A percentile compares a stretch with the other conserved stretches of the same genome.
Evolutionary conservation across 2,329 filamentous ascomycete genomes (phyloP).

Genomic region (Diplodia scrobiculata): DNA sequence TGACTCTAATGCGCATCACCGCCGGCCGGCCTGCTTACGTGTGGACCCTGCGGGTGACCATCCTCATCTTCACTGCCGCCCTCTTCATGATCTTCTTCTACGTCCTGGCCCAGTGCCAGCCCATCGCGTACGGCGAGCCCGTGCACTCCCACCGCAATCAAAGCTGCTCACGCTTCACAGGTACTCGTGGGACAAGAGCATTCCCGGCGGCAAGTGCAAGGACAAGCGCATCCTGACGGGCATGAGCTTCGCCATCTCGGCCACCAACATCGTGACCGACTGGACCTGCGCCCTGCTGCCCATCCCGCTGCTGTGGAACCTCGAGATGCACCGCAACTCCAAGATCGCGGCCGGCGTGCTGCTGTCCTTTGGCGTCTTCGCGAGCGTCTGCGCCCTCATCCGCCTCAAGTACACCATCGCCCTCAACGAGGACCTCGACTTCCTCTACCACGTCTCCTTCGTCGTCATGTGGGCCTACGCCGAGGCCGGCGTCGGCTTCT

Average conservation of each 20-base stretch:
- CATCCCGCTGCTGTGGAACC: constrained; percentile 34
- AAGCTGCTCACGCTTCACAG: neutral
- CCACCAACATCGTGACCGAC: constrained; percentile 43
- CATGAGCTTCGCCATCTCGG: constrained; percentile 29
- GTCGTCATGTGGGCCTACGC: constrained; percentile 44
- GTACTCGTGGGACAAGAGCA: constrained; percentile 16
- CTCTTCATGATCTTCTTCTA: constrained; percentile 40
- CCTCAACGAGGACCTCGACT: constrained; percentile 40
- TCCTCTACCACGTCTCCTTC: constrained; percentile 38
- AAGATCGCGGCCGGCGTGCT: constrained; percentile 34
- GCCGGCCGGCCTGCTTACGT: constrained; percentile 36
- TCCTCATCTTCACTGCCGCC: constrained; percentile 37
- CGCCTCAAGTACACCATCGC: constrained; percentile 42
- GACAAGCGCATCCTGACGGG: constrained; percentile 2
- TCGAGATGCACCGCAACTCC: constrained; percentile 34
- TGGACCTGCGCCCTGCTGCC: constrained; percentile 43
- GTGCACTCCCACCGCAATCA: neutral
- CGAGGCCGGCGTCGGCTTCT: constrained; percentile 41
- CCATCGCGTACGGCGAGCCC: constrained; percentile 33
- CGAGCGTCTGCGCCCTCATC: constrained; percentile 39
- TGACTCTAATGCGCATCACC: constrained; percentile 43
- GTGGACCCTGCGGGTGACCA: constrained; percentile 37
- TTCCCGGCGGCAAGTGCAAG: neutral
- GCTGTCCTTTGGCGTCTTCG: constrained; percentile 36
- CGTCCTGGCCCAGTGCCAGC: constrained; percentile 43